These are phyloP conservation scores for Piloderma croceum DNA, from an alignment of 768 basidiomycete species.

Conservation along the genomic window DNA sequence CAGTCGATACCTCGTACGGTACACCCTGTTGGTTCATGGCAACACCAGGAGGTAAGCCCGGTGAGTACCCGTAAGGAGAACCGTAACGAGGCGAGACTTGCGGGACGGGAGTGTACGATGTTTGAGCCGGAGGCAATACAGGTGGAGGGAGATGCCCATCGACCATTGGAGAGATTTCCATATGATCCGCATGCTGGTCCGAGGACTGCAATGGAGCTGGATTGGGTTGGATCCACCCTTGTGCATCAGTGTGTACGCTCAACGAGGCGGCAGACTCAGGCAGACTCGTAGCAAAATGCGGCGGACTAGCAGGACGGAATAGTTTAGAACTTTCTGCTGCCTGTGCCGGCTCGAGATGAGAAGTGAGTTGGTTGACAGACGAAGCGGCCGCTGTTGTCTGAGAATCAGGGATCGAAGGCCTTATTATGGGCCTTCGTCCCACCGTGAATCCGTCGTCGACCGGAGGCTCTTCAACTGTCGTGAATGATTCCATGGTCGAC, in stretches of 20 bases:
- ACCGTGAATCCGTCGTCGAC: conserved; percentile 57
- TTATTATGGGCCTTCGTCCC: conserved; percentile 42
- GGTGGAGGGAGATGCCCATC: no score
- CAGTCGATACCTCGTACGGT: conserved; percentile 78
- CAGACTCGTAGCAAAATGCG: no score
- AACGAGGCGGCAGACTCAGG: no score
- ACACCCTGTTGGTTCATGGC: conserved; percentile 70
- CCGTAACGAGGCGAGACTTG: conserved; percentile 54
- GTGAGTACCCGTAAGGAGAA: conserved; percentile 61
- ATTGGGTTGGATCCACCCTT: conserved; percentile 38
- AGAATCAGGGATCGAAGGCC: conserved; percentile 28
- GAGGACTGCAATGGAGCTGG: conserved; percentile 42
- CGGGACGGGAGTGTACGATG: conserved; percentile 35
- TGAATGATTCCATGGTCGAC: conserved; percentile 17
- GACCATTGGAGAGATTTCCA: no score
- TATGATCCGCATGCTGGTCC: no score
- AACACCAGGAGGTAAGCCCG: conserved; percentile 61
- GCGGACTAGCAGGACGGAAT: no score
- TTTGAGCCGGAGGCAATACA: conserved; percentile 36
- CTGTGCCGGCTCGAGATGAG: no score
- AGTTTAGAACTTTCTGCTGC: no score
- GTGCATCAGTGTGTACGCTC: conserved; percentile 32
- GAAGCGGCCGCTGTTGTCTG: conserved; percentile 13
- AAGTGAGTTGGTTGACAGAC: no score
- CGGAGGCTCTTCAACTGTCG: conserved; percentile 31